Conservation (phyloP, 1,284 basidiomycete species). For the Phenoliferia sp. region DNA sequence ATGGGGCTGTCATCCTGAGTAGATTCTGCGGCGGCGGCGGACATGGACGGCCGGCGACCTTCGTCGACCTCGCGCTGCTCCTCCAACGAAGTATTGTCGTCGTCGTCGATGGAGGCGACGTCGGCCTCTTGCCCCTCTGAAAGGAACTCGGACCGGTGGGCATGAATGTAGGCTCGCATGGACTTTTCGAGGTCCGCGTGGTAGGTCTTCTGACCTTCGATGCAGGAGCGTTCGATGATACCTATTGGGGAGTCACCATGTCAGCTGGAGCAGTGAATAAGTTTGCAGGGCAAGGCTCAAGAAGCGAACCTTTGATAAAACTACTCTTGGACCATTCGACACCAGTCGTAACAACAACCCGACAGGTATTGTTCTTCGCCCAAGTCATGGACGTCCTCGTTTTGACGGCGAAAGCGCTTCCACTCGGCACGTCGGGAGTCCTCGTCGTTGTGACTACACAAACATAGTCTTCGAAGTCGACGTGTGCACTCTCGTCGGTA, state of each 20-base stretch:
- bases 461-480: slow-evolving; percentile 80
- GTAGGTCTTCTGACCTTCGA: slow-evolving; percentile 92
- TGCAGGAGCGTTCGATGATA: slow-evolving; percentile 84
- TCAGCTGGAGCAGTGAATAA: background rate
- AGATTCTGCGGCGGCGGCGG: background rate
- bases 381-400: slow-evolving; percentile 92
- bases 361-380: slow-evolving; percentile 72
- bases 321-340: slow-evolving; percentile 96
- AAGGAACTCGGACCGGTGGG: slow-evolving; percentile 82
- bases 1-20: background rate
- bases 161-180: slow-evolving; percentile 81
- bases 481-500: slow-evolving; percentile 71
- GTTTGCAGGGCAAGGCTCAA: background rate
- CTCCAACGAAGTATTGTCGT: background rate
- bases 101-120: background rate
- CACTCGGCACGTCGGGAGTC: slow-evolving; percentile 92
- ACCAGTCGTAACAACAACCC: slow-evolving; percentile 78
- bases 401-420: slow-evolving; percentile 85
- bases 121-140: slow-evolving; percentile 63
- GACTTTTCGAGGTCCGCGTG: slow-evolving; percentile 76
- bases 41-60: background rate
- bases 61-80: background rate
- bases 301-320: slow-evolving; percentile 75
- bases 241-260: slow-evolving; percentile 49
- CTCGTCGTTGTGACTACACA: slow-evolving; percentile 81